phyloP scores from a whole-genome alignment of 495 filamentous ascomycete genomes.

The Pyronema domesticum region DNA sequence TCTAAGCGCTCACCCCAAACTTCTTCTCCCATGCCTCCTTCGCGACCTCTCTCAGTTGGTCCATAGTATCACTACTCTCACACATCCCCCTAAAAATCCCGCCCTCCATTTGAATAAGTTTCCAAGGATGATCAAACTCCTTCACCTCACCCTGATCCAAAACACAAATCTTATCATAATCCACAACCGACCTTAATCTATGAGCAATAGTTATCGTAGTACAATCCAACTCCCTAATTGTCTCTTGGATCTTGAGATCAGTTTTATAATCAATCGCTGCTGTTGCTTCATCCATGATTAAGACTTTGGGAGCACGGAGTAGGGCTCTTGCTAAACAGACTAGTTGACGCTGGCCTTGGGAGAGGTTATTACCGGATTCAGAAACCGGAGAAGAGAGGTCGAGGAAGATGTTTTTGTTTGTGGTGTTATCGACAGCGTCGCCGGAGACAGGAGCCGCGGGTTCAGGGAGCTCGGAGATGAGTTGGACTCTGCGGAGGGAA shows the following conservation, averaged over 20 bases:
- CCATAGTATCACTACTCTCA: slow-evolving; percentile 80
- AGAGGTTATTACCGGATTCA: slow-evolving; percentile 89
- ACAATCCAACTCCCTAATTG: slow-evolving; percentile 72
- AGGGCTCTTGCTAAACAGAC: slow-evolving; percentile 88
- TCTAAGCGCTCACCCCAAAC: no score
- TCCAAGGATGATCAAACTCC: slow-evolving; percentile 77
- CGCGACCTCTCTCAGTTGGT: slow-evolving; percentile 49
- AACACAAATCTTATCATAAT: slow-evolving; percentile 97
- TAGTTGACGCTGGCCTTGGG: slow-evolving; percentile 84
- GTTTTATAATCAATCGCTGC: slow-evolving; percentile 96
- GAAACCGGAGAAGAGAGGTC: slow-evolving; percentile 69
- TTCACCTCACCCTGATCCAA: slow-evolving; percentile 76
- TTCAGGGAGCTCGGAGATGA: slow-evolving; percentile 44
- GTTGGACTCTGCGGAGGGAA: slow-evolving; percentile 73
- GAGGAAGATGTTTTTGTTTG: slow-evolving; percentile 89
- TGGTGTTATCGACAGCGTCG: slow-evolving; percentile 18
- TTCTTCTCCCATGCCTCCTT: slow-evolving; percentile 43
- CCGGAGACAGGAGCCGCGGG: slow-evolving; percentile 26
- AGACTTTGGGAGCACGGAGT: slow-evolving; percentile 74
- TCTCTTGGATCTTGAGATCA: slow-evolving; percentile 88
- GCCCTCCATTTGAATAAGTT: slow-evolving; percentile 47
- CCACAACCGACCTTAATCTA: slow-evolving; percentile 84
- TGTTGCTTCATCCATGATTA: slow-evolving; percentile 98
- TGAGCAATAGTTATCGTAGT: slow-evolving; percentile 99
- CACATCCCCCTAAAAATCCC: slow-evolving; percentile 83